phyloP scores from a whole-genome alignment of 2,329 filamentous ascomycete species.

The Aschersonia sp. region DNA sequence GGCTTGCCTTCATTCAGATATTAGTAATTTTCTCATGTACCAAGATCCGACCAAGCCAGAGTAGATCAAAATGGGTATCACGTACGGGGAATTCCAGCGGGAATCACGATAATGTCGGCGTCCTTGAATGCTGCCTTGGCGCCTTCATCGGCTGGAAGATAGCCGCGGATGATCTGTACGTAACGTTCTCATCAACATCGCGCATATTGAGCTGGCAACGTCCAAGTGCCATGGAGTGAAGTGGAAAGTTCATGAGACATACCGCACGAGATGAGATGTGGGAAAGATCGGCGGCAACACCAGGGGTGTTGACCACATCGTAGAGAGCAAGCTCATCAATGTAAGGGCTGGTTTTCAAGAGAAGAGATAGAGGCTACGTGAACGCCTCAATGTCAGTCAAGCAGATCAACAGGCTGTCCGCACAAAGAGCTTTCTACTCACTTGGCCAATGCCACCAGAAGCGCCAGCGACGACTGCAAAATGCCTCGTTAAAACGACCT shows the following conservation, averaged over 20 bases:
- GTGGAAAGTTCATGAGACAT: conserved; percentile 12
- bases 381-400: conserved; percentile 7
- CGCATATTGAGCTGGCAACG: too few species aligned
- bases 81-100: conserved; percentile 92
- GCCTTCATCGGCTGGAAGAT: conserved; percentile 74
- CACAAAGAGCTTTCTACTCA: conserved; percentile 22
- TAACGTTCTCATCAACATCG: background rate
- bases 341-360: conserved; percentile 80
- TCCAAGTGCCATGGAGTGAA: too few species aligned
- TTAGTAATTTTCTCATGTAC: background rate
- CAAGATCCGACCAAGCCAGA: background rate
- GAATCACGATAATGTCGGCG: conserved; percentile 93
- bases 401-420: background rate
- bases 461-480: conserved; percentile 72
- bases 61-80: background rate
- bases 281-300: conserved; percentile 89
- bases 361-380: conserved; percentile 76
- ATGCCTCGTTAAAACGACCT: background rate
- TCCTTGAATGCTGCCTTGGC: conserved; percentile 80
- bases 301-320: conserved; percentile 98
- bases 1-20: conserved; percentile 60
- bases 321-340: conserved; percentile 91
- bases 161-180: conserved; percentile 67
- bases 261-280: conserved; percentile 89
- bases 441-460: conserved; percentile 97